phyloP scores from a whole-genome alignment of 306 rosid species.

The Castanopsis chinensis region DNA sequence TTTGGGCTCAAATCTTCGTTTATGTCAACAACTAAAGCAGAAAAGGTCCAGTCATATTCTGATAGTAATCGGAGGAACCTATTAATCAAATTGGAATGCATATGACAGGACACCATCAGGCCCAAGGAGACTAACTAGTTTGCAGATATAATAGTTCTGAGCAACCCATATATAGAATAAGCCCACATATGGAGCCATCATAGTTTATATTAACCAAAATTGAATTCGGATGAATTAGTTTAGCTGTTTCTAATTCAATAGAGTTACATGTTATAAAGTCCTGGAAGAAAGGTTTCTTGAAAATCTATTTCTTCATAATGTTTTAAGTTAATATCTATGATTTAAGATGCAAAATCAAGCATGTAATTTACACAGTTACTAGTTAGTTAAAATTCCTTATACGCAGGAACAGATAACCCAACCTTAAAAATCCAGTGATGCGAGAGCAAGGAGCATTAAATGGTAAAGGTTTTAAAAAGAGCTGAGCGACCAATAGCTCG shows the following conservation, averaged over 20 bases:
- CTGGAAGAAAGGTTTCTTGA: neutral
- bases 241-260: neutral
- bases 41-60: constrained; percentile 82
- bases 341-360: neutral
- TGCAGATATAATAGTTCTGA: neutral
- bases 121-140: constrained; percentile 7
- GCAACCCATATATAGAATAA: neutral
- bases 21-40: constrained; percentile 79
- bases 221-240: neutral
- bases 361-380: neutral
- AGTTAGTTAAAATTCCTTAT: neutral
- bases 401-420: constrained; percentile 19
- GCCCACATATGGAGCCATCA: neutral
- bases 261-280: neutral
- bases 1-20: constrained; percentile 53
- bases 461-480: constrained; percentile 84
- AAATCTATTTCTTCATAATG: neutral
- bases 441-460: constrained; percentile 74
- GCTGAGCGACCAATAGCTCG: constrained; percentile 81
- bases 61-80: constrained; percentile 82
- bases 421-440: constrained; percentile 87
- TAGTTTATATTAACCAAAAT: neutral
- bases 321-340: neutral
- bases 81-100: constrained; percentile 21
- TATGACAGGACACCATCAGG: constrained; percentile 12